Evolutionary conservation across 768 basidiomycete species (phyloP).

Genomic region (Xerocomellus chrysenteron): DNA sequence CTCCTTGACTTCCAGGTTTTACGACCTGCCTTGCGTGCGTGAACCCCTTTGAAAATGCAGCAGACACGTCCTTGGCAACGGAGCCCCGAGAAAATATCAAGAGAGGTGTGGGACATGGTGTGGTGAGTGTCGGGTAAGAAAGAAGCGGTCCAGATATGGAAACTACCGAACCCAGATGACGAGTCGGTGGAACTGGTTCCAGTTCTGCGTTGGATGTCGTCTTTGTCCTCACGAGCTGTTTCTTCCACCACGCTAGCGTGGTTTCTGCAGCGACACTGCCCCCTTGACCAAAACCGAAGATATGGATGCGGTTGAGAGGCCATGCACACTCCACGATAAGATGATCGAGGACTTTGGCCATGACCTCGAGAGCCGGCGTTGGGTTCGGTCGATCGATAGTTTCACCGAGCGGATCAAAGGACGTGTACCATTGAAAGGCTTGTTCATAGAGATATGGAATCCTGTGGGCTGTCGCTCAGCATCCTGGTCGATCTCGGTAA

Average conservation of each 20-base stretch:
- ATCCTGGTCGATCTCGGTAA: background rate
- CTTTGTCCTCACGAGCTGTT: conserved; percentile 19
- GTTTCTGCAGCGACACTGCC: conserved; percentile 75
- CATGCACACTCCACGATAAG: conserved; percentile 63
- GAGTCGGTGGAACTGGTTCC: conserved; percentile 5
- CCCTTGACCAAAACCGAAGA: conserved; percentile 89
- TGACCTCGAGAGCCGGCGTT: conserved; percentile 56
- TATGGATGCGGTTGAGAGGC: conserved; percentile 68
- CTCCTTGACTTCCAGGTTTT: conserved; percentile 31
- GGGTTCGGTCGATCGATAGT: conserved; percentile 71
- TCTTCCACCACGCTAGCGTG: conserved; percentile 55
- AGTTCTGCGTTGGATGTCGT: conserved; percentile 9
- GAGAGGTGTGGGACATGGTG: conserved; percentile 56
- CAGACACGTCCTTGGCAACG: conserved; percentile 44
- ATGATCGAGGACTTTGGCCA: conserved; percentile 53
- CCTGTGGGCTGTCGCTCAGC: conserved; percentile 37
- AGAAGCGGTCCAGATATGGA: conserved; percentile 72
- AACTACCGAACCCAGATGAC: conserved; percentile 63
- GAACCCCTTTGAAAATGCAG: conserved; percentile 64
- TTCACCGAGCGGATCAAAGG: conserved; percentile 80
- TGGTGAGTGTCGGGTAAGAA: conserved; percentile 67
- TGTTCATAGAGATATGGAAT: conserved; percentile 78
- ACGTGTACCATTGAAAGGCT: conserved; percentile 84
- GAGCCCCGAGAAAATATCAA: conserved; percentile 57
- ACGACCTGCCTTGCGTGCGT: conserved; percentile 47